Percentiles rank a stretch among this genome's conserved stretches.
These are phyloP conservation scores for Periglandula ipomoeae DNA, from an alignment of 2,329 filamentous ascomycete species.

Conservation along the genomic window DNA sequence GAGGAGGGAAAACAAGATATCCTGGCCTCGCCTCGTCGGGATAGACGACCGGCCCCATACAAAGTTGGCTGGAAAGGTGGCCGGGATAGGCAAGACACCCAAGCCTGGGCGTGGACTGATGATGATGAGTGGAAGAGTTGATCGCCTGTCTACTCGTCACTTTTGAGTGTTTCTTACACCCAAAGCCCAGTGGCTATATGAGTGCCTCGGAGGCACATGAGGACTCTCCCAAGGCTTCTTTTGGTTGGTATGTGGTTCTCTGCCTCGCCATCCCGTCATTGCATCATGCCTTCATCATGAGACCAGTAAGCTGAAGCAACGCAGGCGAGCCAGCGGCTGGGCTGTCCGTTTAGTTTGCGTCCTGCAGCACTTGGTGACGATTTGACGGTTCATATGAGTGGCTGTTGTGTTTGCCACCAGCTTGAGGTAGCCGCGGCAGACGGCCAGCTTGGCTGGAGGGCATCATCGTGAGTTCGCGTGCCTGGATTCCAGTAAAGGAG, in stretches of 20 bases:
- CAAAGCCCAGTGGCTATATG: not conserved
- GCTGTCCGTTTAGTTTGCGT: not conserved
- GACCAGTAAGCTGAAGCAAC: not conserved
- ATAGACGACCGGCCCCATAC: not conserved
- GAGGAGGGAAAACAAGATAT: not conserved
- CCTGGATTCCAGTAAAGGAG: too few species aligned
- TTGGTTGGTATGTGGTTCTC: constrained; percentile 3
- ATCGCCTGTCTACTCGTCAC: not conserved
- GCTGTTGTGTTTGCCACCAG: constrained; percentile 1
- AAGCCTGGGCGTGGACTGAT: not conserved
- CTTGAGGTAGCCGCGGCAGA: not conserved
- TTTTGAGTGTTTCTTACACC: not conserved
- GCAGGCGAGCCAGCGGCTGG: not conserved
- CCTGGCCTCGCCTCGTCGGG: not conserved
- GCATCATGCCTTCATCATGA: constrained; percentile 5
- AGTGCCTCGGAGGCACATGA: not conserved
- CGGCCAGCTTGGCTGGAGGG: too few species aligned
- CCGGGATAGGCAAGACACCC: not conserved
- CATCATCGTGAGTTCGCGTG: not conserved
- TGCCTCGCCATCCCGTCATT: not conserved
- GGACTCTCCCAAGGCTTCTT: too few species aligned
- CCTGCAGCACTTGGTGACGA: not conserved
- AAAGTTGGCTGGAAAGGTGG: constrained; percentile 1
- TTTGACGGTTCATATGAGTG: not conserved
- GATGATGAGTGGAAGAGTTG: not conserved